These are phyloP conservation scores for Camelina sativa DNA, from an alignment of 345 rosid species.

Conservation along the genomic window DNA sequence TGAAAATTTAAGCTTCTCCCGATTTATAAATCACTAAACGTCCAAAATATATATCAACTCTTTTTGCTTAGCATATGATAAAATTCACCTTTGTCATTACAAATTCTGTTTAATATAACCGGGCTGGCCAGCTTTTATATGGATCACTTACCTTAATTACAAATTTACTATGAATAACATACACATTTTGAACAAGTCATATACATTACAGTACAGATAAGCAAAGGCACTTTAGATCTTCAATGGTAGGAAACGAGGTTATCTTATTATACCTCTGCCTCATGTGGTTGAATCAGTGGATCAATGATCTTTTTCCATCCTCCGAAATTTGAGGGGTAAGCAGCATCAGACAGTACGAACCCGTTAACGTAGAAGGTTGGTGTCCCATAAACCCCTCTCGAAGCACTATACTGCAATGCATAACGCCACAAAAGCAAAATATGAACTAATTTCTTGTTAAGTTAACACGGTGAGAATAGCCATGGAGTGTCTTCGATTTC, in stretches of 20 bases:
- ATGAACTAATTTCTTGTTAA: neutral
- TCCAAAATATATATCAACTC: too few relatives aligned
- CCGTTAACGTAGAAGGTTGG: slow-evolving; percentile 57
- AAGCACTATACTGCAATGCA: slow-evolving; percentile 57
- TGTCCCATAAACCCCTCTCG: slow-evolving; percentile 56
- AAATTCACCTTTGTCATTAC: neutral
- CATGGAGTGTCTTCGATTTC: neutral
- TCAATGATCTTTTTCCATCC: slow-evolving; percentile 55
- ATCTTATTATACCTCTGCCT: slow-evolving; percentile 15
- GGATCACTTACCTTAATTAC: slow-evolving; percentile 8
- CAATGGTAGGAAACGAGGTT: slow-evolving; percentile 9
- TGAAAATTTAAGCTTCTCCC: too few relatives aligned
- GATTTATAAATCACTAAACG: too few relatives aligned
- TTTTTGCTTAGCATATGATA: neutral
- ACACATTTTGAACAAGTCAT: neutral
- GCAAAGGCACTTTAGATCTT: neutral
- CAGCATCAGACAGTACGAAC: slow-evolving; percentile 49
- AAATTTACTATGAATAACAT: slow-evolving; percentile 4
- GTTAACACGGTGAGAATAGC: neutral
- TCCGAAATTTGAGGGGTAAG: slow-evolving; percentile 46
- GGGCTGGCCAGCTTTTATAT: neutral
- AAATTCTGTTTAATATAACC: neutral
- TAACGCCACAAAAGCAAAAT: slow-evolving; percentile 5
- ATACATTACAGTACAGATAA: slow-evolving; percentile 20
- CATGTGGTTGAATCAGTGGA: slow-evolving; percentile 41